Evolutionary conservation across 768 basidiomycete species (phyloP).

Genomic region (Boletales sp.): DNA sequence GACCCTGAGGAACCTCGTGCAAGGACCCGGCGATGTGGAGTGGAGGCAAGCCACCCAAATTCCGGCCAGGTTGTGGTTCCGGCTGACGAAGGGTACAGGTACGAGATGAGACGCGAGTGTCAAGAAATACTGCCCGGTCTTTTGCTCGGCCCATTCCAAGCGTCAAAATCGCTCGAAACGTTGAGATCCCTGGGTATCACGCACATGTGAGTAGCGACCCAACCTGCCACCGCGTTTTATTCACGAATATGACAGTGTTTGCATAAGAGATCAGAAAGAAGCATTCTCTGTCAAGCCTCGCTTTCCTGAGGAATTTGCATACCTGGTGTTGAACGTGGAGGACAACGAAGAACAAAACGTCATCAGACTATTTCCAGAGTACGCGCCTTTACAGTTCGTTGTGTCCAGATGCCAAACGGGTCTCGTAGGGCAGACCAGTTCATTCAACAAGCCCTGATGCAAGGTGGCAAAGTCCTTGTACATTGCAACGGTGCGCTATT

Average conservation of each 20-base stretch:
- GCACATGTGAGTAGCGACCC: conserved; percentile 58
- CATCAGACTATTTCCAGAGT: conserved; percentile 88
- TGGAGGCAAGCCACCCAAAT: conserved; percentile 56
- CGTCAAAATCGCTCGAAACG: conserved; percentile 75
- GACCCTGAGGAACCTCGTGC: conserved; percentile 57
- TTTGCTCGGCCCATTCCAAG: conserved; percentile 82
- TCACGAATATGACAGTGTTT: conserved; percentile 50
- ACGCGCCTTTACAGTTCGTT: conserved; percentile 19
- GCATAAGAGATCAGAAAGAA: conserved; percentile 86
- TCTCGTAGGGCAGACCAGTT: conserved; percentile 64
- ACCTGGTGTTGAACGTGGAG: conserved; percentile 81
- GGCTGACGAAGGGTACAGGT: conserved; percentile 42
- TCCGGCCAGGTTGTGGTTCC: conserved; percentile 1
- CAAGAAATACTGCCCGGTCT: conserved; percentile 87
- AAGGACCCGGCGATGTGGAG: conserved; percentile 79
- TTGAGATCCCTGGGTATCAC: conserved; percentile 67
- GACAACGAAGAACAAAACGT: conserved; percentile 95
- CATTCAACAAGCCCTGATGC: conserved; percentile 57
- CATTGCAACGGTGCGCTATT: conserved; percentile 75
- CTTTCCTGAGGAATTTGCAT: conserved; percentile 74
- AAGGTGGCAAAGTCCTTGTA: conserved; percentile 75
- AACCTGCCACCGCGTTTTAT: background rate
- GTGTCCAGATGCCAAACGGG: background rate
- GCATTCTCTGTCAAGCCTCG: conserved; percentile 86
- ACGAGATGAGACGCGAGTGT: conserved; percentile 94